These are phyloP conservation scores for Arthroderma uncinatum DNA, from an alignment of 2,329 filamentous ascomycete species.

Conservation along the genomic window DNA sequence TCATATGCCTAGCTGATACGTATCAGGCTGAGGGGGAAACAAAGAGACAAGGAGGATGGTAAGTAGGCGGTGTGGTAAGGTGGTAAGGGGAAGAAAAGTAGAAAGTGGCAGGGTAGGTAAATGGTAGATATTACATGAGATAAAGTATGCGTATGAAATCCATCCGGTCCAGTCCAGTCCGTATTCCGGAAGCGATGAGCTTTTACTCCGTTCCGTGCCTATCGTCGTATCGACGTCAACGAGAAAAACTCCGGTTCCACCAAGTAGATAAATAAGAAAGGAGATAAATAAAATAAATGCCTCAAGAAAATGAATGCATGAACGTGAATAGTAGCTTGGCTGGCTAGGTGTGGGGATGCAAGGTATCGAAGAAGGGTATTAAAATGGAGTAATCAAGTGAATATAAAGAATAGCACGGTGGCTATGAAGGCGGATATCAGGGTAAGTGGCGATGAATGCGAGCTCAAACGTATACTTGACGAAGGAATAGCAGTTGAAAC, in stretches of 20 bases:
- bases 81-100: too few relatives aligned
- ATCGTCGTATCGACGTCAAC: too few relatives aligned
- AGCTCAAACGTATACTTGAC: not conserved
- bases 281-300: not conserved
- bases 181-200: too few relatives aligned
- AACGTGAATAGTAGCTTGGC: not conserved
- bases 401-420: not conserved
- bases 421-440: not conserved
- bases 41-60: too few relatives aligned
- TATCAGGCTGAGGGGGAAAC: too few relatives aligned
- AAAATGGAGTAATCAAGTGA: not conserved
- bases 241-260: not conserved
- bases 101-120: too few relatives aligned
- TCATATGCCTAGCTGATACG: too few relatives aligned
- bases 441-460: not conserved
- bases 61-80: too few relatives aligned
- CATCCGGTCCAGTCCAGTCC: too few relatives aligned
- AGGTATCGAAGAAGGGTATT: not conserved
- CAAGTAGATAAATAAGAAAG: not conserved
- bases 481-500: conserved; percentile 20
- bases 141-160: too few relatives aligned
- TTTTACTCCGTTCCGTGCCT: too few relatives aligned
- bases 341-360: not conserved
- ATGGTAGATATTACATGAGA: too few relatives aligned
- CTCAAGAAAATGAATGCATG: not conserved